phyloP scores from a whole-genome alignment of 2,329 filamentous ascomycete genomes.

The Thermomyces lanuginosus region DNA sequence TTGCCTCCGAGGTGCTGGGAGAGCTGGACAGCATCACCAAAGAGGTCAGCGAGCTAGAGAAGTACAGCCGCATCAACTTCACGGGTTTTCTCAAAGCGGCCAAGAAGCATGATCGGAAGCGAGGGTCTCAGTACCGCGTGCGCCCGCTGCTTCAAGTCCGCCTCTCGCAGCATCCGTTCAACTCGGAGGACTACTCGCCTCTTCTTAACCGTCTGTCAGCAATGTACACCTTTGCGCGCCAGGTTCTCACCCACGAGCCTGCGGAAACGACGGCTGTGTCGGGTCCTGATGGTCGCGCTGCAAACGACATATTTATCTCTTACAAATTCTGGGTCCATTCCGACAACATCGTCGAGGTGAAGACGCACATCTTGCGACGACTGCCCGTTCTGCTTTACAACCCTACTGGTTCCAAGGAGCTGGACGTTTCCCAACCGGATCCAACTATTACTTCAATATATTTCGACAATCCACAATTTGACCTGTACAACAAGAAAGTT shows the following conservation, averaged over 20 bases:
- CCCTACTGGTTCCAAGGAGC: constrained; percentile 62
- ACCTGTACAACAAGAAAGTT: constrained; percentile 74
- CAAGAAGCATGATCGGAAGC: constrained; percentile 96
- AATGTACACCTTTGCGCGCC: constrained; percentile 88
- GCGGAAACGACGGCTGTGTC: constrained; percentile 38
- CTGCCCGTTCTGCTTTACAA: constrained; percentile 89
- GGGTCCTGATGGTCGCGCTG: constrained; percentile 29
- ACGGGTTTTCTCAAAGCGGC: constrained; percentile 95
- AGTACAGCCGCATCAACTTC: constrained; percentile 92
- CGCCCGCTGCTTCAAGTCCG: constrained; percentile 82
- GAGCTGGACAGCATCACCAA: constrained; percentile 80
- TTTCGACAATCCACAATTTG: constrained; percentile 77
- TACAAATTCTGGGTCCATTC: constrained; percentile 96
- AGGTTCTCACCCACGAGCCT: constrained; percentile 41
- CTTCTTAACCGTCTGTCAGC: constrained; percentile 75
- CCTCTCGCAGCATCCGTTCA: constrained; percentile 77
- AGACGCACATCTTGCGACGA: constrained; percentile 82
- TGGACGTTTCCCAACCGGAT: constrained; percentile 60
- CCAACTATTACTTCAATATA: constrained; percentile 91
- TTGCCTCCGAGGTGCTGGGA: constrained; percentile 52
- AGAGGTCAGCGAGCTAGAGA: constrained; percentile 83
- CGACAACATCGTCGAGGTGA: constrained; percentile 91
- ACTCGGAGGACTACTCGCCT: constrained; percentile 84
- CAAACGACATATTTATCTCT: constrained; percentile 57
- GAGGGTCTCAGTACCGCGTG: constrained; percentile 72